Evolutionary conservation across 176 grass and related monocot genomes (phyloP).

Genomic region (Pontederia paniculata): DNA sequence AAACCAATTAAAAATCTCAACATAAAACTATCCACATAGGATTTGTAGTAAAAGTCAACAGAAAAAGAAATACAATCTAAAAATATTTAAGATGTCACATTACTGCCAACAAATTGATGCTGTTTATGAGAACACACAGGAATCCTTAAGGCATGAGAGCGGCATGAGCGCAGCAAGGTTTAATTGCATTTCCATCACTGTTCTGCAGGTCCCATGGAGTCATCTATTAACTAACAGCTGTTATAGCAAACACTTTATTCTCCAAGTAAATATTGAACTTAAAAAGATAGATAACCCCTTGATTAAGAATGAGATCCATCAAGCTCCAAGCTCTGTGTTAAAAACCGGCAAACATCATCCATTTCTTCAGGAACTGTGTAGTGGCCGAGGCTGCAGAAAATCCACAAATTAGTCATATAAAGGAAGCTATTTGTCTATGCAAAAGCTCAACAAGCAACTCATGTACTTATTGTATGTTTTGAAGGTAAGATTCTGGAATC

Average conservation of each 20-base stretch:
- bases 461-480: slow-evolving; percentile 80
- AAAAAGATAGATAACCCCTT: neutral
- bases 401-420: neutral
- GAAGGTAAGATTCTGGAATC: slow-evolving; percentile 68
- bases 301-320: slow-evolving; percentile 34
- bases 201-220: too few relatives aligned
- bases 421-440: neutral
- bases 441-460: slow-evolving; percentile 4
- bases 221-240: neutral
- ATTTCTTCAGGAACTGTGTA: slow-evolving; percentile 93
- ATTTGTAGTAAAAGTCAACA: too few relatives aligned
- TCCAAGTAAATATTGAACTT: neutral
- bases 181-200: too few relatives aligned
- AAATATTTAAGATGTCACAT: too few relatives aligned
- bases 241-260: neutral
- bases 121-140: too few relatives aligned
- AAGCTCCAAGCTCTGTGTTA: slow-evolving; percentile 41
- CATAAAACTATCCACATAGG: too few relatives aligned
- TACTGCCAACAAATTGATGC: too few relatives aligned
- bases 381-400: slow-evolving; percentile 69
- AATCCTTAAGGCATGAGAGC: too few relatives aligned
- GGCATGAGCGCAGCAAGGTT: too few relatives aligned
- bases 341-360: slow-evolving; percentile 88
- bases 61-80: too few relatives aligned
- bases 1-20: too few relatives aligned